A percentile compares a stretch with the other conserved stretches of the same genome.
These are phyloP conservation scores for Globisporangium nodosum DNA, from an alignment of 352 stramenopile species.

Conservation along the genomic window DNA sequence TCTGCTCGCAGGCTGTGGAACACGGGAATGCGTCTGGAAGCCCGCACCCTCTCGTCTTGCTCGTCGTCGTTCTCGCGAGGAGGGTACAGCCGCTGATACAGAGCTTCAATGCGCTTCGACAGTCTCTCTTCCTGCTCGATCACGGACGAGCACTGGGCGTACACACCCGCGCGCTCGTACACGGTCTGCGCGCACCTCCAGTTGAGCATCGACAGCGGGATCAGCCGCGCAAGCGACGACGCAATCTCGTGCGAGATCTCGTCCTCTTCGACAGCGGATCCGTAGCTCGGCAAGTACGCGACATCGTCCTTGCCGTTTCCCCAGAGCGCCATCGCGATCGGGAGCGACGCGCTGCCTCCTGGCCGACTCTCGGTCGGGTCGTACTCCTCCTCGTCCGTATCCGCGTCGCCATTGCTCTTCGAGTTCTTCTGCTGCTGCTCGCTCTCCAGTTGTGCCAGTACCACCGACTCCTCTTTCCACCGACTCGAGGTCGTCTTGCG, in stretches of 20 bases:
- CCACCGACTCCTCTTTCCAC: slow-evolving; percentile 40
- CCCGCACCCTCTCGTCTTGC: slow-evolving; percentile 1
- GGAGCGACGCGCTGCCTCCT: not conserved
- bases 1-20: slow-evolving; percentile 40
- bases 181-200: slow-evolving; percentile 60
- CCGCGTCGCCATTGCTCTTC: slow-evolving; percentile 9
- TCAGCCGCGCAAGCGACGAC: slow-evolving; percentile 42
- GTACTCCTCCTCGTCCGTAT: not conserved
- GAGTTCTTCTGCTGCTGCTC: slow-evolving; percentile 3
- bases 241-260: slow-evolving; percentile 56
- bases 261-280: slow-evolving; percentile 59
- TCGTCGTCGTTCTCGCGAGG: slow-evolving; percentile 1
- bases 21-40: slow-evolving; percentile 9
- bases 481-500: slow-evolving; percentile 20
- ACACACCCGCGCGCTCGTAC: slow-evolving; percentile 46
- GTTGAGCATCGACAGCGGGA: slow-evolving; percentile 63
- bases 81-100: slow-evolving; percentile 55
- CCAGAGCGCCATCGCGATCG: slow-evolving; percentile 11
- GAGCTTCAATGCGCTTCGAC: slow-evolving; percentile 40
- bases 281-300: slow-evolving; percentile 36
- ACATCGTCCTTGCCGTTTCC: slow-evolving; percentile 10
- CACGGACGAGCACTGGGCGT: slow-evolving; percentile 46
- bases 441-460: slow-evolving; percentile 15
- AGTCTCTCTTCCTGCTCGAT: slow-evolving; percentile 37
- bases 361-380: not conserved